Evolutionary conservation across 768 basidiomycete genomes (phyloP), one percentile per base, ranked within the genome.

Genomic region (Inosperma sp.): DNA sequence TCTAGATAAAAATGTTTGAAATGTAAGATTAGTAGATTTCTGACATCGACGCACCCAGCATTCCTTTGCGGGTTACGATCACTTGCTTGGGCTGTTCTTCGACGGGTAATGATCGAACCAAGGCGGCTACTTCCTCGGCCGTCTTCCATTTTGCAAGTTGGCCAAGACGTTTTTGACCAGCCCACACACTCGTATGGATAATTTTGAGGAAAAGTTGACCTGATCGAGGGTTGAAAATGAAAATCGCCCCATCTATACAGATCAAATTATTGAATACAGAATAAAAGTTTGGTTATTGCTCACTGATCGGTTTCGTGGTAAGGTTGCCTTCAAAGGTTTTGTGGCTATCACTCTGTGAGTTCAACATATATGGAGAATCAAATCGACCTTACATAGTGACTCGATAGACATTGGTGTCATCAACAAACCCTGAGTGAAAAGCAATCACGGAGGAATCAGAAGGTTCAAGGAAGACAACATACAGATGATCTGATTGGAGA

Each of bases 141-240:
- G 95, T 97, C 74, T 96, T 96, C 94, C 96, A 98, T 72, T 98
- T 99, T 30, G 96, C 96, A 43, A 98, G 80, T 70, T 99, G 96
- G 51, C 96, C 96, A 42, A 99, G 83, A 86, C 96, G 96, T 70
- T 99, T 99, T 70, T 99, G 96, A 63, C 96, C 96, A 50, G 96
- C 96, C 96, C 96, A 99, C n/a, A 98, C 96, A 62, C 94, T 97
- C 3, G 96, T 99, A 68, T 99, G 96, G 55, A 99, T 99, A 70
- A 99, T 87, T 76, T 99, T 99, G 68, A 99, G 70, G 84, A 98
- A 98, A 29, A 98, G 70, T 62, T 99, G 96, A 23, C 96, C 96
- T 22, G 96, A 96, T 45, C 96, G 87, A 58, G 96, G 96, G 72
- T 98, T 98, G 79, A 98, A 98, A 65, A 99, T 98, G 75, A 97